Evolutionary conservation across 306 rosid species (phyloP).

Genomic region (Amphicarpaea edgeworthii): DNA sequence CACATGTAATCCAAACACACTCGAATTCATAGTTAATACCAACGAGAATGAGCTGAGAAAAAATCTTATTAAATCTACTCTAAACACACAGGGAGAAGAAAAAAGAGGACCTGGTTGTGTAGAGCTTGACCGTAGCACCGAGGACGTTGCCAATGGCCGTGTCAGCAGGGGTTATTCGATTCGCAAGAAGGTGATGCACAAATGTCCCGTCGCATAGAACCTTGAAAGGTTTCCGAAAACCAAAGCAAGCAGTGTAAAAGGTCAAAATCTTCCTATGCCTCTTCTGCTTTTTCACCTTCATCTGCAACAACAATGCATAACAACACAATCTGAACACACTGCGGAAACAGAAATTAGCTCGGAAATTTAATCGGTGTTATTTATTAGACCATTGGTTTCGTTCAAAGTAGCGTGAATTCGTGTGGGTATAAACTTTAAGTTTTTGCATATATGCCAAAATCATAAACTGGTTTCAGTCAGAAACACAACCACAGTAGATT

Average conservation of each 20-base stretch:
- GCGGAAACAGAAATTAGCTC: not conserved
- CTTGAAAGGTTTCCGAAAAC: slow-evolving; percentile 74
- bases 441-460: too few species aligned
- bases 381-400: too few species aligned
- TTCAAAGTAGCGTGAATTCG: too few species aligned
- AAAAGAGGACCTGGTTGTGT: slow-evolving; percentile 68
- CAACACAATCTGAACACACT: not conserved
- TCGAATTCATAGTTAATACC: not conserved
- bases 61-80: not conserved
- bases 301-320: slow-evolving; percentile 44
- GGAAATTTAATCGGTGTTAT: too few species aligned
- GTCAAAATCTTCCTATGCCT: slow-evolving; percentile 74
- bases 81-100: too few species aligned
- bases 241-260: slow-evolving; percentile 77
- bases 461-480: too few species aligned
- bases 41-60: not conserved
- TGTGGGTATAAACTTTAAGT: too few species aligned
- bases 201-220: slow-evolving; percentile 85
- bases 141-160: slow-evolving; percentile 63
- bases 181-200: slow-evolving; percentile 69
- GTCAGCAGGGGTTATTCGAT: slow-evolving; percentile 76
- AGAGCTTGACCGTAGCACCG: slow-evolving; percentile 72
- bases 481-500: too few species aligned
- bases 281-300: slow-evolving; percentile 79
- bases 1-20: too few species aligned